phyloP scores from a whole-genome alignment of 345 rosid genomes.

The Eucalyptus pauciflora region DNA sequence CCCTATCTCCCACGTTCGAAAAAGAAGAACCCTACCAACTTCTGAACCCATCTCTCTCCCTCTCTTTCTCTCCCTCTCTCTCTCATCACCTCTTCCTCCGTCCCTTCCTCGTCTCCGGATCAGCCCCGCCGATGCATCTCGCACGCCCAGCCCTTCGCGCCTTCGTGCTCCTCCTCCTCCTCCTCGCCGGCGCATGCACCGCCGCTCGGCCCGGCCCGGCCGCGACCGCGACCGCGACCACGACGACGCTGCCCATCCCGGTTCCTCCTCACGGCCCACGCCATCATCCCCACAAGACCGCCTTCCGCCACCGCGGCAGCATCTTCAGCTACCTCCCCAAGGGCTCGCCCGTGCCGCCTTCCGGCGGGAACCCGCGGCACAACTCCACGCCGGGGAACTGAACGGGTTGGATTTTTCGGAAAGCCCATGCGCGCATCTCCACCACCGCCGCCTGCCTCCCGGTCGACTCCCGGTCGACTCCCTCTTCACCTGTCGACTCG shows the following conservation, averaged over 20 bases:
- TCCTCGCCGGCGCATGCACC: background rate
- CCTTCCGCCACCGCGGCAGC: background rate
- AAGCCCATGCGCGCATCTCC: background rate
- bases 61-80: too few relatives aligned
- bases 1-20: too few relatives aligned
- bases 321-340: background rate
- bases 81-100: background rate
- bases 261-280: background rate
- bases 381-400: background rate
- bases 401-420: background rate
- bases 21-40: too few relatives aligned
- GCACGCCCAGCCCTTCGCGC: background rate
- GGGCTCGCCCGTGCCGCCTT: background rate
- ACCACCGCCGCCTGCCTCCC: background rate
- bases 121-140: background rate
- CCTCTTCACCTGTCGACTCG: background rate
- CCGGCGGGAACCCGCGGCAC: background rate
- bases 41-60: too few relatives aligned
- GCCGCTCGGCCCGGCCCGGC: background rate
- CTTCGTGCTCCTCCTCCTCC: background rate
- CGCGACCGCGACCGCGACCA: background rate
- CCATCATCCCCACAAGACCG: background rate
- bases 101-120: background rate
- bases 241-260: background rate
- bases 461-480: background rate